phyloP scores from a whole-genome alignment of 768 basidiomycete genomes.

The Mycena haematopus region DNA sequence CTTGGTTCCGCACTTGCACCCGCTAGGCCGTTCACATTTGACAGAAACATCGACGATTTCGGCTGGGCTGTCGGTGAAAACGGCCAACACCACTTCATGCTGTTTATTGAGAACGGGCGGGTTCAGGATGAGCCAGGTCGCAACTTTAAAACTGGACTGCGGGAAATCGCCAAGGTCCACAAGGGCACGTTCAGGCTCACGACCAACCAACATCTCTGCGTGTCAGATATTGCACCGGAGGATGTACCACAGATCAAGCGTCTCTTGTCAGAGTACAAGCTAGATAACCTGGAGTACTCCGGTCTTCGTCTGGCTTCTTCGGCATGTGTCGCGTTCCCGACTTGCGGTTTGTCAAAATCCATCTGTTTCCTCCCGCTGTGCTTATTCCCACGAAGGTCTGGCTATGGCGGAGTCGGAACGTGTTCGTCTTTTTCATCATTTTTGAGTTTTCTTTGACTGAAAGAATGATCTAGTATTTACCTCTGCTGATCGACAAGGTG shows the following conservation, averaged over 20 bases:
- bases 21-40: slow-evolving; percentile 79
- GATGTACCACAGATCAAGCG: slow-evolving; percentile 81
- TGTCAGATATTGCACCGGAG: slow-evolving; percentile 80
- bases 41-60: slow-evolving; percentile 90
- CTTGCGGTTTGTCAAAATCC: slow-evolving; percentile 67
- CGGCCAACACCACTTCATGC: slow-evolving; percentile 88
- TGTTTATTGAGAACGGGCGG: slow-evolving; percentile 97
- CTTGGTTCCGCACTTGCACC: slow-evolving; percentile 81
- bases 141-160: slow-evolving; percentile 91
- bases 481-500: slow-evolving; percentile 90
- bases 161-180: slow-evolving; percentile 93
- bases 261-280: slow-evolving; percentile 82
- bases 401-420: slow-evolving; percentile 62
- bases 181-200: slow-evolving; percentile 94
- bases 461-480: slow-evolving; percentile 70
- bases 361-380: not conserved
- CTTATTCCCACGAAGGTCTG: slow-evolving; percentile 36
- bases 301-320: slow-evolving; percentile 88
- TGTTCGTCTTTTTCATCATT: slow-evolving; percentile 39
- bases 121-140: slow-evolving; percentile 92
- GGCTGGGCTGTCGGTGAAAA: slow-evolving; percentile 92
- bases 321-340: slow-evolving; percentile 98
- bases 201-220: slow-evolving; percentile 91
- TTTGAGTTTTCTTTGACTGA: not conserved
- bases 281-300: slow-evolving; percentile 84